Evolutionary conservation across 768 basidiomycete genomes (phyloP), one percentile per base, ranked within the genome.

Genomic region (Tulasnella sp.): DNA sequence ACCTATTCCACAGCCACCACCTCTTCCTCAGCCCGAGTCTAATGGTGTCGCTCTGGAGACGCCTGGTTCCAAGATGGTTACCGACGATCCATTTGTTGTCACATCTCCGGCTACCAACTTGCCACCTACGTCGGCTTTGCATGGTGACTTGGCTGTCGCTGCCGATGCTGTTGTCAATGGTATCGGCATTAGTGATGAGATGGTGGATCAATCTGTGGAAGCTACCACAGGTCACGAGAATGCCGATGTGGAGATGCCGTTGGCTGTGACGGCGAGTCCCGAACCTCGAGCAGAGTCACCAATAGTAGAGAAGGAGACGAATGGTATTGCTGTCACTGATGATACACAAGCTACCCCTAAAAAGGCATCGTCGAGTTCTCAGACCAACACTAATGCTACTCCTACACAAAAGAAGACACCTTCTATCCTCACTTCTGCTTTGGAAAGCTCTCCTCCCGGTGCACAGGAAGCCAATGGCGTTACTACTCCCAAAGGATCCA

Each of bases 401-500:
- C 49, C 49, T 24, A 51, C 32, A 27, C 39, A 31, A 24, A 59
- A 63, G 5, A 60, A 62, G 51, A 62, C 66, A 4, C 61, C 62
- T 16, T 56, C 65, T 16, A 63, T 66, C 7, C 61, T 74, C 55
- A 71, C 66, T 50, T 65, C 70, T n/a, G 67, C 66, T 15, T n/a
- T n/a, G n/a, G n/a, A n/a, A n/a, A n/a, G n/a, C n/a, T n/a, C n/a
- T n/a, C n/a, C n/a, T n/a, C n/a, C n/a, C n/a, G n/a, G n/a, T n/a
- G n/a, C n/a, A n/a, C n/a, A n/a, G n/a, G n/a, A n/a, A n/a, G n/a
- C 69, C 65, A 53, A 72, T 74, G 27, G 68, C 69, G 34, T 33
- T 13, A 2, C 20, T 28, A 56, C 56, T 39, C 48, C 41, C 28
- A 34, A 32, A 45, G 57, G 15, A 33, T 45, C 47, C 13, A 15